A percentile compares a stretch with the other conserved stretches of the same genome.
phyloP scores from a whole-genome alignment of 768 basidiomycete genomes.

The Naganishia kalamii region DNA sequence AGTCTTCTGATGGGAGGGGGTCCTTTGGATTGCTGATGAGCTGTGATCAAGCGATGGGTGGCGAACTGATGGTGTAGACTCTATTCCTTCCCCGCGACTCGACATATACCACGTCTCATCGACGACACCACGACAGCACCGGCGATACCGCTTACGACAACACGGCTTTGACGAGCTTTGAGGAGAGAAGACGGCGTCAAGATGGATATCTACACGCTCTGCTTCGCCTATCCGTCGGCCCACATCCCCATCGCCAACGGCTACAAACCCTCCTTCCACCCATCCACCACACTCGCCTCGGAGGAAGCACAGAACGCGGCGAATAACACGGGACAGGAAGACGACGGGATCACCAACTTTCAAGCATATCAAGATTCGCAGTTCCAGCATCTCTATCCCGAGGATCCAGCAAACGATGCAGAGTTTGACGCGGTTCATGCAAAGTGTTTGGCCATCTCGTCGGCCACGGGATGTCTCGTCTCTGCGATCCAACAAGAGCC shows the following conservation, averaged over 20 bases:
- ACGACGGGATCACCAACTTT: not conserved
- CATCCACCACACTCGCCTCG: not conserved
- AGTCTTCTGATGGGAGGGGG: too few relatives aligned
- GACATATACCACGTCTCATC: too few relatives aligned
- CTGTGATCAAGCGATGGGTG: too few relatives aligned
- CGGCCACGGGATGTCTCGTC: constrained; percentile 74
- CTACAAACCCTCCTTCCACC: not conserved
- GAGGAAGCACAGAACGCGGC: not conserved
- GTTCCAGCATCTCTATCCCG: not conserved
- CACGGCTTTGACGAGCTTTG: too few relatives aligned
- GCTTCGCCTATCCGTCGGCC: not conserved
- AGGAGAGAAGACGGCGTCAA: too few relatives aligned
- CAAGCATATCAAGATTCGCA: not conserved
- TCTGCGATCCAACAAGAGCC: constrained; percentile 58
- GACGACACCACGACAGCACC: too few relatives aligned
- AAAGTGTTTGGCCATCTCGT: constrained; percentile 70
- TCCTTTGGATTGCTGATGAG: too few relatives aligned
- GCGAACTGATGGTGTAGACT: too few relatives aligned
- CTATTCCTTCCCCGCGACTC: too few relatives aligned
- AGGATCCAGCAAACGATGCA: constrained; percentile 47
- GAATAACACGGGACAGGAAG: not conserved
- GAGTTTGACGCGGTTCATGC: constrained; percentile 72
- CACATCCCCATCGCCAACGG: not conserved
- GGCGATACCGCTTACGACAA: too few relatives aligned
- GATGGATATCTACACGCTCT: constrained; percentile 1